phyloP scores from a whole-genome alignment of 2,329 filamentous ascomycete species.

The Didymella exigua region DNA sequence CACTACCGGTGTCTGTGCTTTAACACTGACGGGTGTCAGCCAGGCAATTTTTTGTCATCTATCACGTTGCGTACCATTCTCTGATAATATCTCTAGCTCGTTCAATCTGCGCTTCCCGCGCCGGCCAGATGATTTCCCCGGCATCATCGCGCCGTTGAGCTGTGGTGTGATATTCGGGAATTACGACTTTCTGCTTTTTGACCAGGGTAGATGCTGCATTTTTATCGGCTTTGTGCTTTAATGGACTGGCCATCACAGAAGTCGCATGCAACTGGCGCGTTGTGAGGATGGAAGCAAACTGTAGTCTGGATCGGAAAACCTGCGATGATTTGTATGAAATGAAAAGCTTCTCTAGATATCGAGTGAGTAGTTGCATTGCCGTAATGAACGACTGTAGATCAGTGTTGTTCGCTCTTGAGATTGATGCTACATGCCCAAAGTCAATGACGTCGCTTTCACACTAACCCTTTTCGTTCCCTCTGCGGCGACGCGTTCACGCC shows the following conservation, averaged over 20 bases:
- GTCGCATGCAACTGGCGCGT: conserved; percentile 18
- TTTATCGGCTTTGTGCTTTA: conserved; percentile 40
- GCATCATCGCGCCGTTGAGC: conserved; percentile 32
- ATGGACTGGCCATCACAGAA: conserved; percentile 27
- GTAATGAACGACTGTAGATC: not conserved
- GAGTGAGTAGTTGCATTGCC: conserved; percentile 3
- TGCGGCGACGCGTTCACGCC: not conserved
- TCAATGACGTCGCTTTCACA: conserved; percentile 15
- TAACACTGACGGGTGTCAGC: conserved; percentile 51
- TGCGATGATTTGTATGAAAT: not conserved
- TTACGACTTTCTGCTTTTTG: conserved; percentile 35
- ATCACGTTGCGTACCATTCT: conserved; percentile 56
- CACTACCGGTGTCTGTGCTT: conserved; percentile 58
- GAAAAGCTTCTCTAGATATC: not conserved
- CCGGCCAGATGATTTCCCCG: conserved; percentile 66
- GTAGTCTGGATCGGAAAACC: not conserved
- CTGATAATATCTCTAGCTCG: conserved; percentile 62
- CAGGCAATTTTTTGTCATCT: not conserved
- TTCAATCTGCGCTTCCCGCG: conserved; percentile 61
- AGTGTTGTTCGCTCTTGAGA: not conserved
- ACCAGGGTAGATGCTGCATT: conserved; percentile 18
- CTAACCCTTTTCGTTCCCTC: conserved; percentile 4
- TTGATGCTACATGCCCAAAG: not conserved
- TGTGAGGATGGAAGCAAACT: too few relatives aligned
- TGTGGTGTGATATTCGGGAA: conserved; percentile 43